A percentile compares a stretch with the other conserved stretches of the same genome.
phyloP scores from a whole-genome alignment of 2,329 filamentous ascomycete genomes.

The Penicillium sp. region DNA sequence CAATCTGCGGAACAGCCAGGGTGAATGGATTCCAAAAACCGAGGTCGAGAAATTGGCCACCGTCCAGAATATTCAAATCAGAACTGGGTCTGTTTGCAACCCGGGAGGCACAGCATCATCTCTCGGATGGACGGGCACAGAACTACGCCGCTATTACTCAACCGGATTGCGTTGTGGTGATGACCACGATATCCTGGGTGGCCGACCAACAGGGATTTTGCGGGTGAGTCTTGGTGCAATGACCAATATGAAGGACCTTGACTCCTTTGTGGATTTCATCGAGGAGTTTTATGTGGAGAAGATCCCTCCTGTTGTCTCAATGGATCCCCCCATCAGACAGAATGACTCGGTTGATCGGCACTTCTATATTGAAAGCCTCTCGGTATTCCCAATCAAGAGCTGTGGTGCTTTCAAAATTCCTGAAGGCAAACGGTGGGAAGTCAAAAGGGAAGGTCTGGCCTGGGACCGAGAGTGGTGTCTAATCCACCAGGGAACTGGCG shows the following conservation, averaged over 20 bases:
- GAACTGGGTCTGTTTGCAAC: constrained; percentile 88
- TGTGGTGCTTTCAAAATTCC: constrained; percentile 78
- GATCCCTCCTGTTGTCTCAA: constrained; percentile 14
- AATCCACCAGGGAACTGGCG: constrained; percentile 78
- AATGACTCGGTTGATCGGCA: constrained; percentile 17
- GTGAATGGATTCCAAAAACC: constrained; percentile 72
- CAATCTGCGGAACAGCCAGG: constrained; percentile 68
- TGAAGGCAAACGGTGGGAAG: constrained; percentile 63
- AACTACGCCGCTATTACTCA: constrained; percentile 81
- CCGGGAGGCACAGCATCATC: constrained; percentile 77
- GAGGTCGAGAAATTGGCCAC: constrained; percentile 85
- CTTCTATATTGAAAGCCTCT: constrained; percentile 62
- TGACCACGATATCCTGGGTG: constrained; percentile 75
- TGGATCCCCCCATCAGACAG: constrained; percentile 17
- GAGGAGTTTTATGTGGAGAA: constrained; percentile 62
- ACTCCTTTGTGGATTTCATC: constrained; percentile 68
- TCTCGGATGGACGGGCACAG: constrained; percentile 71
- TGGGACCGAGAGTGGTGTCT: constrained; percentile 99
- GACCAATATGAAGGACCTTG: constrained; percentile 74
- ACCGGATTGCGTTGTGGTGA: constrained; percentile 80
- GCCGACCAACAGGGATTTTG: constrained; percentile 84
- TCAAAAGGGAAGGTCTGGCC: constrained; percentile 75
- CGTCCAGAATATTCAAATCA: constrained; percentile 75
- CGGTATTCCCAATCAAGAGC: constrained; percentile 90
- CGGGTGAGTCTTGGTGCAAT: constrained; percentile 85